These are phyloP conservation scores for Aspergillus arachidicola DNA, from an alignment of 2,329 filamentous ascomycete species.

Conservation along the genomic window DNA sequence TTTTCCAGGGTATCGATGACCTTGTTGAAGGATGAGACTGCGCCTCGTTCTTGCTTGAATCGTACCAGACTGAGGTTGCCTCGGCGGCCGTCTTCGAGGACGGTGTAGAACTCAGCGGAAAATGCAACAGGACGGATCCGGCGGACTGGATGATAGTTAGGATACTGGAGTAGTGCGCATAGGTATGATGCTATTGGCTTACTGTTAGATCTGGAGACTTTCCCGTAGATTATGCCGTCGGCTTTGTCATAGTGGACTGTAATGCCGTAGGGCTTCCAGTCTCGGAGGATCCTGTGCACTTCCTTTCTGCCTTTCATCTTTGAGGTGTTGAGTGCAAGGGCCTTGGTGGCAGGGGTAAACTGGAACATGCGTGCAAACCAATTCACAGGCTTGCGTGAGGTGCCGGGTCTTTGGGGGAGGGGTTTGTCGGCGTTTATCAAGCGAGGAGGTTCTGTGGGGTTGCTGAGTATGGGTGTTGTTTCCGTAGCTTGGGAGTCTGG, in stretches of 20 bases:
- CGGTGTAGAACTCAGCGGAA: conserved; percentile 82
- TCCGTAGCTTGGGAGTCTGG: conserved; percentile 12
- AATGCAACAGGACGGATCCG: conserved; percentile 86
- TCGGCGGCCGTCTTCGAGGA: conserved; percentile 80
- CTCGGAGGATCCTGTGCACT: conserved; percentile 71
- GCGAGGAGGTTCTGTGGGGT: conserved; percentile 19
- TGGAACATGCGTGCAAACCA: conserved; percentile 90
- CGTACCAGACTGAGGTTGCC: conserved; percentile 77
- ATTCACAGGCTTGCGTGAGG: conserved; percentile 61
- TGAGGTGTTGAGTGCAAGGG: conserved; percentile 74
- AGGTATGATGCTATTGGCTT: conserved; percentile 43
- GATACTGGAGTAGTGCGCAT: conserved; percentile 8
- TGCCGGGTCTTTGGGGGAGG: conserved; percentile 16
- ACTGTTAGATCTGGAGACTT: conserved; percentile 78
- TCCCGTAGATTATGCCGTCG: conserved; percentile 77
- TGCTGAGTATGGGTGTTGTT: conserved; percentile 16
- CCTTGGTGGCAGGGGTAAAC: conserved; percentile 77
- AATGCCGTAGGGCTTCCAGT: conserved; percentile 83
- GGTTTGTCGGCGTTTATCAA: conserved; percentile 21
- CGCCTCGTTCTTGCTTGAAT: conserved; percentile 89
- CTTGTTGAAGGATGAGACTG: conserved; percentile 83
- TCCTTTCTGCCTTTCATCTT: conserved; percentile 77
- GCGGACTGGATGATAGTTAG: conserved; percentile 59
- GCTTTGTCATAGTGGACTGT: conserved; percentile 77
- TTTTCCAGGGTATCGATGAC: conserved; percentile 76